phyloP scores from a whole-genome alignment of 805 yeast species.

The Candida pseudoglaebosa region DNA sequence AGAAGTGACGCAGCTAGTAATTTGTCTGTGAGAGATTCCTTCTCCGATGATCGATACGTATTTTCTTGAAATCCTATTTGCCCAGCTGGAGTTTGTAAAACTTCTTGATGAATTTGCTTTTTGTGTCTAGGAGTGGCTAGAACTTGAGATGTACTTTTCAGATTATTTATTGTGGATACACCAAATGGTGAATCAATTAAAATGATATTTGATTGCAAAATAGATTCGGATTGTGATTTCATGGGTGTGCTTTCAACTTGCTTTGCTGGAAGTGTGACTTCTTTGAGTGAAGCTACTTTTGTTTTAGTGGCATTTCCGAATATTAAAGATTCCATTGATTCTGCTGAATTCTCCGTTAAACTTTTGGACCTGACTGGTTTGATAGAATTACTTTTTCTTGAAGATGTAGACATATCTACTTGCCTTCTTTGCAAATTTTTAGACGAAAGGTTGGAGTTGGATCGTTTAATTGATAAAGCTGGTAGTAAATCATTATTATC shows the following conservation, averaged over 20 bases:
- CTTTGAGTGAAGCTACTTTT: conserved; percentile 9
- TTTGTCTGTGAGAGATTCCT: conserved; percentile 1
- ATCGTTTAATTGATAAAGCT: conserved; percentile 32
- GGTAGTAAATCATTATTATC: conserved; percentile 25
- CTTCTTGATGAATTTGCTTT: neutral
- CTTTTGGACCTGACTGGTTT: conserved; percentile 10
- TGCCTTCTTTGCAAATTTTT: conserved; percentile 36
- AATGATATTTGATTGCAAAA: neutral
- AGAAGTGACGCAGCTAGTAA: neutral
- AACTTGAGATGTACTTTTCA: conserved; percentile 16
- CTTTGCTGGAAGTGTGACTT: conserved; percentile 6
- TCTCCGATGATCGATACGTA: neutral
- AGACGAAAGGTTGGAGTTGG: conserved; percentile 38
- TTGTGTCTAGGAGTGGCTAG: conserved; percentile 24
- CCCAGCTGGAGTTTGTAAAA: conserved; percentile 1
- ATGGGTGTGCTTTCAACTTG: conserved; percentile 27
- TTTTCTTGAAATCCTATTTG: neutral
- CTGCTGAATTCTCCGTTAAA: conserved; percentile 6
- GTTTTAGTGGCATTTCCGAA: conserved; percentile 23
- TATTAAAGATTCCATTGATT: conserved; percentile 17
- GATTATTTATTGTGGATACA: conserved; percentile 1
- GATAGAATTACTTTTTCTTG: conserved; percentile 4
- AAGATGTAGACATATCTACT: conserved; percentile 31
- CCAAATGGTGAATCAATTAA: neutral
- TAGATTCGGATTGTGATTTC: conserved; percentile 10